Base-by-base conservation (phyloP, 208 protist genomes). In the Trypanosoma mega region DNA sequence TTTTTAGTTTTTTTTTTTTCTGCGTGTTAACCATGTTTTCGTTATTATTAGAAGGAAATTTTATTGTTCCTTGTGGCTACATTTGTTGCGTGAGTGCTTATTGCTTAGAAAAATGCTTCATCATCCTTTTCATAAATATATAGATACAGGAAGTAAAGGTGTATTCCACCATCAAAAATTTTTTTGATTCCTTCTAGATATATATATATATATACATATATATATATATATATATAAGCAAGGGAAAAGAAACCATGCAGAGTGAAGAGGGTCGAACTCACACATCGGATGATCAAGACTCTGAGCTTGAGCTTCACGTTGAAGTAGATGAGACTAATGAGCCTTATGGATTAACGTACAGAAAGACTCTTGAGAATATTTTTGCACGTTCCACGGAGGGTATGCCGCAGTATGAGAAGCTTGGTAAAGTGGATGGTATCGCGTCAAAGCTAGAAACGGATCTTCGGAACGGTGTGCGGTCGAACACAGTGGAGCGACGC, bases 371-470 rank as follows among this genome's bases (percentile, higher is more conserved):
- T 4, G 80, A 91, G 52, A 68, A 80, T 31, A 76, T 91, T 34
- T 91, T 91, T 50, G 21, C 51, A 30, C 73, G 77, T 31, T 78
- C 78, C 14, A 77, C 60, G 45, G 77, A 85, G 52, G 84, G 51
- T 6, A 74, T 71, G 69, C 74, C 84, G 46, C 45, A 75, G n/a
- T 82, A 76, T 57, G 57, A 87, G 50, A 23, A 82, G 44, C 71
- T 91, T 12, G 85, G 88, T 29, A 64, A 57, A 14, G 57, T 82
- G 18, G 62, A 80, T 20, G 82, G 85, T 37, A 63, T 92, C 45
- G 68, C 71, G 0, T 59, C 52, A 30, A 45, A 59, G 26, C 78
- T 94, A 1, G 57, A 77, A 51, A 72, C 72, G 31, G 72, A 82
- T 41, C 24, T 84, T 18, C 33, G 51, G 24, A 37, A 57, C 1